Percentiles rank a stretch among this genome's conserved stretches.
phyloP scores from a whole-genome alignment of 2,329 filamentous ascomycete genomes.

The Metarhizium brunneum region DNA sequence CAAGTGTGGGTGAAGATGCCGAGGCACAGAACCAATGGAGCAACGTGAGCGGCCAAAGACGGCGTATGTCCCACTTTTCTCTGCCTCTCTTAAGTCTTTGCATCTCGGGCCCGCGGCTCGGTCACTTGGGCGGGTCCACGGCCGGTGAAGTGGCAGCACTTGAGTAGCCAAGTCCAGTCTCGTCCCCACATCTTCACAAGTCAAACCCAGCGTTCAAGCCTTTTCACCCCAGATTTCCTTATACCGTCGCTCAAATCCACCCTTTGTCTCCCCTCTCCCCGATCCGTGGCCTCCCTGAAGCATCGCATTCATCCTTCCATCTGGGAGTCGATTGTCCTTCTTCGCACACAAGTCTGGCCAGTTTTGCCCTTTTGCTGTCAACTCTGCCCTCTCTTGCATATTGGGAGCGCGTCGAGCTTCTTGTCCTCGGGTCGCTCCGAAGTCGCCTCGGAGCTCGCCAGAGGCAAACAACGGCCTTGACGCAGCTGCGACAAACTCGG shows the following conservation, averaged over 20 bases:
- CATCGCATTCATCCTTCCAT: not conserved
- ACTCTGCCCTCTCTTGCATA: not conserved
- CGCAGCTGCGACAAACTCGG: slow-evolving; percentile 2
- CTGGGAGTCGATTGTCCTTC: not conserved
- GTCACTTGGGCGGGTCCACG: too few species aligned
- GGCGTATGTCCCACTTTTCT: not conserved
- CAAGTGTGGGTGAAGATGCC: slow-evolving; percentile 1
- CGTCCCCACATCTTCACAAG: slow-evolving; percentile 3
- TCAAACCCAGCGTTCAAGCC: not conserved
- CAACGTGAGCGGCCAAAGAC: not conserved
- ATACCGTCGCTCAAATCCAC: not conserved
- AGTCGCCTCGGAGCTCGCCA: not conserved
- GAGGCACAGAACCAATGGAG: slow-evolving; percentile 5
- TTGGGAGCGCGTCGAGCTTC: not conserved
- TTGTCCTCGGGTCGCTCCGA: slow-evolving; percentile 1
- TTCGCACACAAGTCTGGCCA: not conserved
- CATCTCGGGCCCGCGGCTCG: too few species aligned
- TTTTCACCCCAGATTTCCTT: not conserved
- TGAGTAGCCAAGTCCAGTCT: not conserved
- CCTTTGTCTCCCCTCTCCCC: not conserved
- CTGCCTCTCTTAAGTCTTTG: too few species aligned
- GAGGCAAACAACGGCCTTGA: not conserved
- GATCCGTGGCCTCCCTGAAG: not conserved
- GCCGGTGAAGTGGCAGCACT: too few species aligned
- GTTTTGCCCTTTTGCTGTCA: not conserved